Evolutionary conservation across 306 rosid species (phyloP).

Genomic region (Astragalus glycyphyllos): DNA sequence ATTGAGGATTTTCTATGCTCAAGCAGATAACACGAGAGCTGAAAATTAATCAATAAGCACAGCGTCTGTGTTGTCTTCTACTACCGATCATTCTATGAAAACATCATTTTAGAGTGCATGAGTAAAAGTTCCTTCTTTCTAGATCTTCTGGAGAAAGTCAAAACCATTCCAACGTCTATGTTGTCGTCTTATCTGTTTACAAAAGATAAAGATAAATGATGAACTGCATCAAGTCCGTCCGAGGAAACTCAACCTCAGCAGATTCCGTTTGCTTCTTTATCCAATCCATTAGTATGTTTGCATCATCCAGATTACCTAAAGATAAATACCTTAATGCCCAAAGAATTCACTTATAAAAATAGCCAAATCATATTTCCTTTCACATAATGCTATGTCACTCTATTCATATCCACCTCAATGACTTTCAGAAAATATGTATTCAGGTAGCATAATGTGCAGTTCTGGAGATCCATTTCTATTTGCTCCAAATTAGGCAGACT

Average conservation of each 20-base stretch:
- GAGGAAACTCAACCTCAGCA: slow-evolving; percentile 59
- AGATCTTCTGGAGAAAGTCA: too few species aligned
- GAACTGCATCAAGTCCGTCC: slow-evolving; percentile 79
- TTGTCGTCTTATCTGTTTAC: too few species aligned
- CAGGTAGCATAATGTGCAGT: slow-evolving; percentile 84
- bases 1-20: slow-evolving; percentile 76
- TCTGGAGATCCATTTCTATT: slow-evolving; percentile 76
- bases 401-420: slow-evolving; percentile 94
- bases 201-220: slow-evolving; percentile 60
- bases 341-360: slow-evolving; percentile 70
- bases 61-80: slow-evolving; percentile 65
- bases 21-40: slow-evolving; percentile 87
- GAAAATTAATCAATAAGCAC: slow-evolving; percentile 92
- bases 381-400: slow-evolving; percentile 73
- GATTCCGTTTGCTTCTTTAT: slow-evolving; percentile 65
- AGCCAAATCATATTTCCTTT: slow-evolving; percentile 87
- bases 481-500: slow-evolving; percentile 89
- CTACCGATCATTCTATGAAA: too few species aligned
- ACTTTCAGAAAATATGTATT: slow-evolving; percentile 85
- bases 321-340: slow-evolving; percentile 89
- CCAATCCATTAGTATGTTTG: slow-evolving; percentile 80
- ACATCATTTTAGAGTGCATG: too few species aligned
- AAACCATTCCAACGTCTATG: too few species aligned
- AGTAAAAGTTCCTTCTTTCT: too few species aligned
- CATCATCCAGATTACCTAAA: slow-evolving; percentile 85